Evolutionary conservation across 2,329 filamentous ascomycete genomes (phyloP), one percentile per base, ranked within the genome.

Genomic region (Alternaria arborescens): DNA sequence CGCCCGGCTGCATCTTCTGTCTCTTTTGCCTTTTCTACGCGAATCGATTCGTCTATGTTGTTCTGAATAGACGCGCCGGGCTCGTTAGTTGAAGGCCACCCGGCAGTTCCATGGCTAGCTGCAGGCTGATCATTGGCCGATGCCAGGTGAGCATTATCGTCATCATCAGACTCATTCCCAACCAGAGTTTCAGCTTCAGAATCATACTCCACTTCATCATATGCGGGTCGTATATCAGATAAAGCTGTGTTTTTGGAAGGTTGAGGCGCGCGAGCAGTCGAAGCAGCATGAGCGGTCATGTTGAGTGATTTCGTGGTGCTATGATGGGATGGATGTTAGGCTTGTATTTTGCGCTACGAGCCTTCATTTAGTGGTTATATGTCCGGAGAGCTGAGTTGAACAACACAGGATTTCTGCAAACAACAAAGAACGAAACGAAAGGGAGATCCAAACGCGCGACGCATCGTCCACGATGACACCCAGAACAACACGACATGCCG

Each of bases 161-260:
- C 32, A 42, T 38, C 42, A 57, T 60, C 26, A 64, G n/a, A 41
- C 54, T 55, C 40, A 58, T 16, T n/a, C 38, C 28, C 30, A 32
- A 55, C 51, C 51, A 58, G 16, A 64, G 41, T 46, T 18, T 51
- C 38, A 58, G 20, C 32, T 55, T 58, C 26, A 64, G 34, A 55
- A 43, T 50, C 18, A 64, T 42, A 34, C 48, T 57, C 22, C 41
- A 52, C 2, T 11, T 41, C 14, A 32, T 55, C 20, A 47, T 46
- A 12, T 10, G 24, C 14, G 51, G 54, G 46, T 64, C 58, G 51
- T 64, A 32, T 4, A 58, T 24, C 10, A 64, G 54, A 30, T 38
- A 58, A 2, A 64, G 34, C 22, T 61, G 22, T 14, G 50, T 51
- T 11, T 22, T 32, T 24, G 24, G 24, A 24, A 38, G 28, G 12